Base-by-base conservation (phyloP, 805 yeast genomes). In the Cyberlindnera subsufficiens region DNA sequence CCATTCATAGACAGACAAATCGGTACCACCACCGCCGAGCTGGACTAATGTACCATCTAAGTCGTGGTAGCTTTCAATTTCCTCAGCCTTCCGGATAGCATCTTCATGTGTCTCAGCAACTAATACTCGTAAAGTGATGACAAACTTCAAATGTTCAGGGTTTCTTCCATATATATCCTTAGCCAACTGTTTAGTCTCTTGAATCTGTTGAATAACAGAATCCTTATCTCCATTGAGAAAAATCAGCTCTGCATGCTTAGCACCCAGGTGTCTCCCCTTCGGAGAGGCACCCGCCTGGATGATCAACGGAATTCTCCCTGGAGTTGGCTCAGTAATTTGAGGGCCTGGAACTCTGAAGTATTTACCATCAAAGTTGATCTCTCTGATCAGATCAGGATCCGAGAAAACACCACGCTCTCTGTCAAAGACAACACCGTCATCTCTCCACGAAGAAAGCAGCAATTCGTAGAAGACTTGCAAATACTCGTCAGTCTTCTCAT, bases 11-110 rank as follows among this genome's bases (percentile, higher is more conserved):
- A 69, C 32, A 64, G 60, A 50, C 57, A 71, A 32, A 65, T 58
- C 75, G 30, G 66, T 55, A 6, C 75, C 75, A 9, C 69, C 66
- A 67, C 74, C 70, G 18, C 76, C 76, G n/a, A 71, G 56, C 45
- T 69, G 69, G 1, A 68, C 70, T 35, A 65, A 65, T 6, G 68
- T 68, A 9, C 72, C 74, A 32, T 68, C 73, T 7, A 58, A 38
- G 44, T 66, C 71, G 16, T 63, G 65, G 43, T 64, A 67, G 8
- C 45, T 46, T 38, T 55, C 53, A 40, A 48, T 62, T 10, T 65
- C 67, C 33, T 59, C 51, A 39, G 55, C 63, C 43, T 71, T 69
- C 9, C 48, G 59, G 30, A 52, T 55, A 3, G 75, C 75, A 43
- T 66, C 72, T 42, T 70, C 70, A 37, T 63, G 64, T 7, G 74